phyloP scores from a whole-genome alignment of 257 asterid species.

The Solanum gracilifrons region DNA sequence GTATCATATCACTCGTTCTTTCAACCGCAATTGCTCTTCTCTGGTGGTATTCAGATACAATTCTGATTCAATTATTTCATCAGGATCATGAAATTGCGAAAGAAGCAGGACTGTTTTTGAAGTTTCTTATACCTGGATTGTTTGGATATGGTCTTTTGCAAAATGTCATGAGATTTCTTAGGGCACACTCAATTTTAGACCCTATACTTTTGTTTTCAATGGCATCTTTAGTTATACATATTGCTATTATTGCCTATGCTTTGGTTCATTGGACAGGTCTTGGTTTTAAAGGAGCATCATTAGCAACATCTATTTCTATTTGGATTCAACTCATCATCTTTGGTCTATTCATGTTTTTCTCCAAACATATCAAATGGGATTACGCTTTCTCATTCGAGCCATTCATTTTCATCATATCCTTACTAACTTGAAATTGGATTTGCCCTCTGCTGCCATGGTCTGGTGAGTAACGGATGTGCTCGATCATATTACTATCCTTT shows the following conservation, averaged over 20 bases:
- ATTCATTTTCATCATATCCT: slow-evolving; percentile 10
- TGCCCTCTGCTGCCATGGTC: slow-evolving; percentile 64
- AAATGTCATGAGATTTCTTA: slow-evolving; percentile 56
- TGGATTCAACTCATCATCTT: slow-evolving; percentile 48
- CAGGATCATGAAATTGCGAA: slow-evolving; percentile 48
- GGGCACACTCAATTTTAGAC: slow-evolving; percentile 40
- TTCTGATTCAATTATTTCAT: slow-evolving; percentile 21
- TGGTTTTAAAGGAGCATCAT: slow-evolving; percentile 38
- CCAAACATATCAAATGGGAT: slow-evolving; percentile 20
- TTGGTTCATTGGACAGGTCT: slow-evolving; percentile 36
- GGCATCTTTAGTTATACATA: slow-evolving; percentile 32
- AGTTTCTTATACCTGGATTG: slow-evolving; percentile 53
- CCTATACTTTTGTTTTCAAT: slow-evolving; percentile 42
- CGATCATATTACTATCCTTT: not conserved
- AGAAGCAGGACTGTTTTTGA: slow-evolving; percentile 46
- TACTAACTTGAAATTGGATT: slow-evolving; percentile 30
- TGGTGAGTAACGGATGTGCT: slow-evolving; percentile 24
- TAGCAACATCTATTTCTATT: slow-evolving; percentile 51
- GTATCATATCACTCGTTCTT: slow-evolving; percentile 37
- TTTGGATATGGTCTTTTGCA: slow-evolving; percentile 54
- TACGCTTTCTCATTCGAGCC: slow-evolving; percentile 28
- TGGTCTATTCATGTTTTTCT: slow-evolving; percentile 18
- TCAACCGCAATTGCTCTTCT: slow-evolving; percentile 22
- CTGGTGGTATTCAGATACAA: slow-evolving; percentile 48
- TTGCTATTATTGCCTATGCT: slow-evolving; percentile 29